Conservation (phyloP, 1,284 basidiomycete genomes). For the Leucoagaricus sp. region DNA sequence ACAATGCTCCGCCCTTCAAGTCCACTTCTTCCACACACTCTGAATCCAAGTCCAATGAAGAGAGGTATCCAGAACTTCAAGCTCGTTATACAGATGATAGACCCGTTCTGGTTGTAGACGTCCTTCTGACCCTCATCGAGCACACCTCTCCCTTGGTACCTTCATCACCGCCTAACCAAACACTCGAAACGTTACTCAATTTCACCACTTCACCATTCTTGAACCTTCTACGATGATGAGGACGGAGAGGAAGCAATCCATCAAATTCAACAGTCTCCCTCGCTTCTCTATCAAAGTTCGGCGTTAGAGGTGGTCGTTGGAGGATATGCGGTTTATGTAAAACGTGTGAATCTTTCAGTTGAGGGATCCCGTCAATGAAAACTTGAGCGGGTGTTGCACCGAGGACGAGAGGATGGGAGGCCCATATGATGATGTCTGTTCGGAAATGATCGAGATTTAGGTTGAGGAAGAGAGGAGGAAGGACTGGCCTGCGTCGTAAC, state of each 20-base stretch:
- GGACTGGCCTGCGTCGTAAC: conserved; percentile 45
- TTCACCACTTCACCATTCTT: conserved; percentile 31
- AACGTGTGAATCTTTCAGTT: conserved; percentile 41
- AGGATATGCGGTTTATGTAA: conserved; percentile 45
- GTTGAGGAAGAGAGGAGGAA: neutral
- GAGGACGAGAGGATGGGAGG: conserved; percentile 65
- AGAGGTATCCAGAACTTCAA: neutral
- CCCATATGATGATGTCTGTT: conserved; percentile 56
- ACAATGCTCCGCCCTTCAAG: conserved; percentile 36
- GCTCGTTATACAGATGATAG: conserved; percentile 21
- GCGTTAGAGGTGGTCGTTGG: conserved; percentile 34
- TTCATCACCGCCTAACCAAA: conserved; percentile 28
- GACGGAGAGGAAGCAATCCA: conserved; percentile 57
- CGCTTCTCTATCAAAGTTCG: conserved; percentile 32
- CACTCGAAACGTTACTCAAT: conserved; percentile 46
- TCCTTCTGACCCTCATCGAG: conserved; percentile 12
- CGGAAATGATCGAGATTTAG: conserved; percentile 16
- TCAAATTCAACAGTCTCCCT: conserved; percentile 44
- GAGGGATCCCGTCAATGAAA: conserved; percentile 63
- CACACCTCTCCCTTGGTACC: no score
- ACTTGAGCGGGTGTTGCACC: conserved; percentile 66
- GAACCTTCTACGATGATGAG: conserved; percentile 25
- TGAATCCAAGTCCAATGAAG: neutral
- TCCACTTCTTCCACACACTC: conserved; percentile 27
- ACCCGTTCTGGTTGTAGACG: conserved; percentile 19